phyloP scores from a whole-genome alignment of 176 grass and related monocot species.

The Rhynchospora breviuscula region DNA sequence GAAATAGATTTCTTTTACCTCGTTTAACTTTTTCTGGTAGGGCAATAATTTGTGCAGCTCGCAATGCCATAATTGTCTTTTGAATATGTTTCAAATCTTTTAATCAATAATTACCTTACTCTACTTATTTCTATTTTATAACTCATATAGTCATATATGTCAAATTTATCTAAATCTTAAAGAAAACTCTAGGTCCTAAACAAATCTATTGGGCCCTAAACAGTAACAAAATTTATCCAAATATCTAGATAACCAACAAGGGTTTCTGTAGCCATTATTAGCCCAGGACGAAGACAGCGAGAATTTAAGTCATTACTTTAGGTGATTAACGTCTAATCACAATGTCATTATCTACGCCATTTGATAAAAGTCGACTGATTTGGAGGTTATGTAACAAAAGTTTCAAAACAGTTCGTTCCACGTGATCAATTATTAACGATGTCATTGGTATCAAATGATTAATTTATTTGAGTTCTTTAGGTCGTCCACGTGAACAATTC shows the following conservation, averaged over 20 bases:
- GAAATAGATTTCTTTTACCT: conserved; percentile 5
- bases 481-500: not conserved
- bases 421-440: not conserved
- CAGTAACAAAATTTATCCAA: too few species aligned
- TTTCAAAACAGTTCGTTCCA: not conserved
- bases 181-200: too few species aligned
- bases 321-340: too few species aligned
- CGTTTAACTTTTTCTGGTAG: not conserved
- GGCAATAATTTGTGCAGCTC: not conserved
- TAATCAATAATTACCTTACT: not conserved
- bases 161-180: too few species aligned
- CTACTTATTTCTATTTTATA: not conserved
- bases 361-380: not conserved
- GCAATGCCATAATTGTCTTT: not conserved
- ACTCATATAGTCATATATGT: too few species aligned
- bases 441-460: not conserved
- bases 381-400: not conserved
- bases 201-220: too few species aligned
- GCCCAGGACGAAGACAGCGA: too few species aligned
- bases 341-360: too few species aligned
- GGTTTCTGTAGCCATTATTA: too few species aligned
- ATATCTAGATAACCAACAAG: too few species aligned
- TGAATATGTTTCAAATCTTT: not conserved
- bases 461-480: not conserved
- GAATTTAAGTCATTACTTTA: too few species aligned